Evolutionary conservation across 2,329 filamentous ascomycete genomes (phyloP).

Genomic region (Lecanicillium sp.): DNA sequence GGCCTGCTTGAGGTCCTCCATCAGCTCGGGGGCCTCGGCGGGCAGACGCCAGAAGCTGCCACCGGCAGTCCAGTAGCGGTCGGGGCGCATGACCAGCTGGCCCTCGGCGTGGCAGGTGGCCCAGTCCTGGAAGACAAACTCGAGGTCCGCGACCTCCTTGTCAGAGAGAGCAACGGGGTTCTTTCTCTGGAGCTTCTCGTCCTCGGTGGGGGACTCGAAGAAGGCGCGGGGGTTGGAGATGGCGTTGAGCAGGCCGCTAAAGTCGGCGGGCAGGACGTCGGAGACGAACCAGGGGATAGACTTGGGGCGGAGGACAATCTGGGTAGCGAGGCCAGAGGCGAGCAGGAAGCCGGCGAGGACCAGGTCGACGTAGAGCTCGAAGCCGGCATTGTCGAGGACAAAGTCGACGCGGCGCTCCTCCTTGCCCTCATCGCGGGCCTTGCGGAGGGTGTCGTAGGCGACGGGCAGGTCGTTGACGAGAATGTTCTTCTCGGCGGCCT

Average conservation of each 20-base stretch:
- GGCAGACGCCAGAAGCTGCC: slow-evolving; percentile 89
- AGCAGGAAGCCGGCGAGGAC: slow-evolving; percentile 87
- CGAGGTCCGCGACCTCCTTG: slow-evolving; percentile 57
- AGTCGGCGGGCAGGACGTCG: slow-evolving; percentile 83
- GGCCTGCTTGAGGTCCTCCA: slow-evolving; percentile 70
- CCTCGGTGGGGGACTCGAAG: slow-evolving; percentile 68
- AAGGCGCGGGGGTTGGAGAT: slow-evolving; percentile 72
- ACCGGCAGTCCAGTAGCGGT: slow-evolving; percentile 83
- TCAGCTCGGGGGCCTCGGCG: slow-evolving; percentile 55
- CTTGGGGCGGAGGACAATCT: slow-evolving; percentile 85
- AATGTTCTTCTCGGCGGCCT: slow-evolving; percentile 85
- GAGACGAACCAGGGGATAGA: slow-evolving; percentile 97
- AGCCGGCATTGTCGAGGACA: slow-evolving; percentile 93
- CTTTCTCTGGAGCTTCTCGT: slow-evolving; percentile 50
- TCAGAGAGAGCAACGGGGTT: slow-evolving; percentile 56
- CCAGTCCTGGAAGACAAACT: slow-evolving; percentile 79
- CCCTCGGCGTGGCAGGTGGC: slow-evolving; percentile 73
- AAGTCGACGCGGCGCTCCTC: slow-evolving; percentile 79
- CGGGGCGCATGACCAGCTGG: slow-evolving; percentile 73
- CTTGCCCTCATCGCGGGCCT: slow-evolving; percentile 55
- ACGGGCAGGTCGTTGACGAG: slow-evolving; percentile 73
- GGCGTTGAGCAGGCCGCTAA: slow-evolving; percentile 70
- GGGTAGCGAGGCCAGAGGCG: slow-evolving; percentile 75
- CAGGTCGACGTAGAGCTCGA: slow-evolving; percentile 93
- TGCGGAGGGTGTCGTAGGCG: slow-evolving; percentile 62